Evolutionary conservation across 1,139 yeast species (phyloP).

Genomic region (Pichia sp.): DNA sequence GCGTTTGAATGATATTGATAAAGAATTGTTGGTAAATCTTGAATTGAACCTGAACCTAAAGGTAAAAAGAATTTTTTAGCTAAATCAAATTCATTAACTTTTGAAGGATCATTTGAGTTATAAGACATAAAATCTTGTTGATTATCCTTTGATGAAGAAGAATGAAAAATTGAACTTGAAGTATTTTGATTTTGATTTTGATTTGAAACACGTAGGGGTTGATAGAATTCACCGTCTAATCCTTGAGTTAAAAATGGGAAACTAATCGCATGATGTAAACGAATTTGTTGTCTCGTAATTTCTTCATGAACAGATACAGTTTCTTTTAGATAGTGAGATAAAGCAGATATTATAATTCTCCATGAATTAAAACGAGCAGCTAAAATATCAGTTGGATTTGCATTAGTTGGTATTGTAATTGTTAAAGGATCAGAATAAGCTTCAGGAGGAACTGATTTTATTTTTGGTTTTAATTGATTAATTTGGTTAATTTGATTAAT

Average conservation of each 20-base stretch:
- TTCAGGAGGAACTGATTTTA: neutral
- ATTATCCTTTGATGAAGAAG: neutral
- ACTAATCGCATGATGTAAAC: constrained; percentile 74
- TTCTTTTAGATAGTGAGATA: constrained; percentile 70
- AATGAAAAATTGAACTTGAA: constrained; percentile 13
- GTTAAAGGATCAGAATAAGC: constrained; percentile 33
- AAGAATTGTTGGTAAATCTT: constrained; percentile 72
- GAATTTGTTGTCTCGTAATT: constrained; percentile 71
- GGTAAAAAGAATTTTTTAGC: constrained; percentile 58
- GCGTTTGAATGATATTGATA: constrained; percentile 69
- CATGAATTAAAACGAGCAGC: constrained; percentile 82
- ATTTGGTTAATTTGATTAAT: neutral
- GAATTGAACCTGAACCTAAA: constrained; percentile 73
- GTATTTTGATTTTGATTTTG: constrained; percentile 4
- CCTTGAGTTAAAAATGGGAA: constrained; percentile 41
- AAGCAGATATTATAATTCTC: constrained; percentile 71
- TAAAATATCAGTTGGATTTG: constrained; percentile 79
- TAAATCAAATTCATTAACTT: constrained; percentile 28
- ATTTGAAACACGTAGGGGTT: constrained; percentile 26
- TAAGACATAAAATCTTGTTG: constrained; percentile 1
- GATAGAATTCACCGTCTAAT: constrained; percentile 31
- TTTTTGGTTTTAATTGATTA: neutral
- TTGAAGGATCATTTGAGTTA: constrained; percentile 11
- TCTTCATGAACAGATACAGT: constrained; percentile 85
- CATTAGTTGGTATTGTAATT: constrained; percentile 44